Base-by-base conservation (phyloP, 2,329 filamentous ascomycete genomes). In the Cryoendolithus antarcticus region DNA sequence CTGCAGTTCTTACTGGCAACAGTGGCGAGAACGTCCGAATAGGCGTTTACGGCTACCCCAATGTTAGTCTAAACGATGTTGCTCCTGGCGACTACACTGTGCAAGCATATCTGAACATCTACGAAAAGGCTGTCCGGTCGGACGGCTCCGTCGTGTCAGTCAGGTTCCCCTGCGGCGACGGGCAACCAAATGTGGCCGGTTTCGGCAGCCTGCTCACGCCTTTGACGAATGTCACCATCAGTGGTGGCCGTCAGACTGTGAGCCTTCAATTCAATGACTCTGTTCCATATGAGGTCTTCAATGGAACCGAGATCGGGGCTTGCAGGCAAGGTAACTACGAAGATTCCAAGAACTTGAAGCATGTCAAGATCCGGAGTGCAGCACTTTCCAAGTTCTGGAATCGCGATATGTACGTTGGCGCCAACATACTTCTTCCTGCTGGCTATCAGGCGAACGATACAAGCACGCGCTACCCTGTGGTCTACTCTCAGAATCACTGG, bases 301-400 rank as follows among this genome's bases (percentile, higher is more conserved):
- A 44, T 10, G 59, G 59, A 3, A 53, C 44, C 5, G 60, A 62
- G 39, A 59, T 61, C 24, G 59, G 60, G 2, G 57, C 57, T 3
- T 62, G 60, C 42, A 44, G 50, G 12, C 60, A 63, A 38, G 60
- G 58, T n/a, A 63, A 62, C 39, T 62, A 62, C 37, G 43, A 48
- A 24, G 58, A 62, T 21, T 59, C 53, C 0, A 48, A 54, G 5
- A 42, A 42, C 3, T 38, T 62, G 2, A 62, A 60, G 40, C 44
- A 59, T 35, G 36, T 62, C 47, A 63, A 62, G 44, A 61, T 62
- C 10, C 58, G 57, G 13, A 62, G 60, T 40, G 42, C 54, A n/a
- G 51, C 49, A 28, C 44, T 62, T 21, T 60, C 56, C 49, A 43
- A 51, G 2, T 62, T 58, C 34, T 62, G 57, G 59, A 50, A 51